Base-by-base conservation (phyloP, 768 basidiomycete genomes). In the Boletus subparvulus region DNA sequence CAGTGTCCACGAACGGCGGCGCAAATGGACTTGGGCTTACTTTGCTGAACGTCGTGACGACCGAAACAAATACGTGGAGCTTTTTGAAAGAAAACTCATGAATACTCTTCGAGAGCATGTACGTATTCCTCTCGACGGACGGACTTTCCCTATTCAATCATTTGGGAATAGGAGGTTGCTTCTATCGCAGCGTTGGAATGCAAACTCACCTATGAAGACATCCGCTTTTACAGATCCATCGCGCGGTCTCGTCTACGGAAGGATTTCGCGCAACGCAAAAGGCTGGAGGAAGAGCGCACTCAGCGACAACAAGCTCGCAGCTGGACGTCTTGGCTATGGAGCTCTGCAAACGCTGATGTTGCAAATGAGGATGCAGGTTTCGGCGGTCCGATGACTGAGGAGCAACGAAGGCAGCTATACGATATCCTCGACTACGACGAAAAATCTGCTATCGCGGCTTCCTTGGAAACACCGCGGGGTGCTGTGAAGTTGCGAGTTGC, bases 221-320 rank as follows among this genome's bases (percentile, higher is more conserved):
- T 99, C 49, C 87, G 96, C 4, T 97, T 98, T 74, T 99, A 98
- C 75, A 86, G 97, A 33, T 98, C 94, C 4, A 92, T 98, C 58
- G 92, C 94, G 0, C 86, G 92, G 28, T 93, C 93, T 3, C 85
- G 85, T 61, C 78, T 96, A 16, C 85, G 88, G 63, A 94, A 98
- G 69, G 94, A 98, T 64, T 78, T 84, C 21, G 90, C 85, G 3
- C 75, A 87, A 36, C 75, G 78, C 47, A 81, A 82, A 62, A 86
- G 85, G 65, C 72, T 81, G 40, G 80, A 92, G 52, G 88, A 91
- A 65, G 85, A 86, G 50, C 83, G 85, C 65, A 80, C 80, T 67
- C 78, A 80, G 54, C 78, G 80, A 55, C 73, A 82, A 55, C 74
- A 79, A 60, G 77, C 79, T 44, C 78, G 81, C 60, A 74, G 83